A percentile compares a stretch with the other conserved stretches of the same genome.
phyloP scores from a whole-genome alignment of 495 filamentous ascomycete genomes.

The Daldinia childiae region DNA sequence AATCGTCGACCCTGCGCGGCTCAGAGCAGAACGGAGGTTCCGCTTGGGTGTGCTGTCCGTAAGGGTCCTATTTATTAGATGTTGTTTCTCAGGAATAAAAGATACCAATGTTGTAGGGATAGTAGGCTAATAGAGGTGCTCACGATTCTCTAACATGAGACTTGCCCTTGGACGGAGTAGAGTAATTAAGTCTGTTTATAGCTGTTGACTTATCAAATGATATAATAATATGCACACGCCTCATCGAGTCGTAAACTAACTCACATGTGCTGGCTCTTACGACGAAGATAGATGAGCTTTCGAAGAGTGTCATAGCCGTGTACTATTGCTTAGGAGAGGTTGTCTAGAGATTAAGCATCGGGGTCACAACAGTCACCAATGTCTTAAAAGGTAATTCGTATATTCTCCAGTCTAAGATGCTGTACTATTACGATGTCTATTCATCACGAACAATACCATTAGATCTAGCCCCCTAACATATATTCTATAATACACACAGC shows the following conservation, averaged over 20 bases:
- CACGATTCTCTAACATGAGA: neutral
- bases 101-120: neutral
- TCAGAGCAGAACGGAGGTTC: neutral
- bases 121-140: neutral
- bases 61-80: neutral
- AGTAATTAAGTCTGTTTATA: neutral
- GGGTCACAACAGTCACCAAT: too few species aligned
- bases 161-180: neutral
- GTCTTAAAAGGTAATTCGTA: neutral
- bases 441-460: neutral
- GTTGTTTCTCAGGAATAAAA: constrained; percentile 3
- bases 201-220: neutral
- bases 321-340: too few species aligned
- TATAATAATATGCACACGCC: neutral
- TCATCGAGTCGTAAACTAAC: neutral
- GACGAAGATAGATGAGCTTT: neutral
- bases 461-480: neutral
- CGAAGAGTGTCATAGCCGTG: too few species aligned
- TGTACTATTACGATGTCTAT: neutral
- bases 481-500: neutral
- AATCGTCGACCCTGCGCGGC: neutral
- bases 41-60: neutral
- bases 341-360: too few species aligned
- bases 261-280: neutral
- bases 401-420: neutral